Percentiles rank a stretch among this genome's conserved stretches.
Conservation (phyloP, 148 eudicot species). For the Rhododendron griersonianum region DNA sequence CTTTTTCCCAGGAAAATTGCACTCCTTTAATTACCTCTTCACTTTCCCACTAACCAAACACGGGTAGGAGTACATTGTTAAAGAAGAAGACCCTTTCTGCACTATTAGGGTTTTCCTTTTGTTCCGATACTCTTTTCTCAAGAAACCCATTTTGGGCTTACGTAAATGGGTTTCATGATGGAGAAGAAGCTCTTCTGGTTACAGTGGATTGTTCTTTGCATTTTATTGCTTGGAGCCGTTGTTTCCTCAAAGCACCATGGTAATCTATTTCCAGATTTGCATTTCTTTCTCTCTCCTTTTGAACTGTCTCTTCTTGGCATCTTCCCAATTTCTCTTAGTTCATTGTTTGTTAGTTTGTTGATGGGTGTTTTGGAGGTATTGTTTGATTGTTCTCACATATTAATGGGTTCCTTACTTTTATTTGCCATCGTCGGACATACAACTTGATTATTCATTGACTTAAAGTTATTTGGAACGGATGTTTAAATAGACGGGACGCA, state of each 20-base stretch:
- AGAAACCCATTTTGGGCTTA: neutral
- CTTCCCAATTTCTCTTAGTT: neutral
- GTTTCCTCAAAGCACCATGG: constrained; percentile 42
- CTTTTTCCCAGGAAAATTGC: constrained; percentile 8
- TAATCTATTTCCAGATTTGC: constrained; percentile 4
- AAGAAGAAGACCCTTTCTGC: constrained; percentile 10
- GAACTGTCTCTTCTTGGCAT: neutral
- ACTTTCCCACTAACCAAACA: neutral
- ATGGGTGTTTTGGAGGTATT: neutral
- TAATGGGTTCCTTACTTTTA: neutral
- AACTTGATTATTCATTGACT: neutral
- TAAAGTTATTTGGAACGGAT: neutral
- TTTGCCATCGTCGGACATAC: neutral
- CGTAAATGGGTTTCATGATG: constrained; percentile 6
- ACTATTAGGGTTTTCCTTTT: neutral
- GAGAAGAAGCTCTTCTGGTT: constrained; percentile 11
- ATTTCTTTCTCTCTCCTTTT: neutral
- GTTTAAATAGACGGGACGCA: neutral
- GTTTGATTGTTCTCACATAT: neutral
- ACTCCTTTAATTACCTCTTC: neutral
- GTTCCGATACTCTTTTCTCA: neutral
- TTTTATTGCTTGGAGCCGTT: constrained; percentile 22
- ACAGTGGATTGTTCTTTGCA: constrained; percentile 21
- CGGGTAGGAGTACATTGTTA: neutral
- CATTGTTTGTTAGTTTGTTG: neutral